Evolutionary conservation across 768 basidiomycete species (phyloP), one percentile per base, ranked within the genome.

Genomic region (Trametes elegans): DNA sequence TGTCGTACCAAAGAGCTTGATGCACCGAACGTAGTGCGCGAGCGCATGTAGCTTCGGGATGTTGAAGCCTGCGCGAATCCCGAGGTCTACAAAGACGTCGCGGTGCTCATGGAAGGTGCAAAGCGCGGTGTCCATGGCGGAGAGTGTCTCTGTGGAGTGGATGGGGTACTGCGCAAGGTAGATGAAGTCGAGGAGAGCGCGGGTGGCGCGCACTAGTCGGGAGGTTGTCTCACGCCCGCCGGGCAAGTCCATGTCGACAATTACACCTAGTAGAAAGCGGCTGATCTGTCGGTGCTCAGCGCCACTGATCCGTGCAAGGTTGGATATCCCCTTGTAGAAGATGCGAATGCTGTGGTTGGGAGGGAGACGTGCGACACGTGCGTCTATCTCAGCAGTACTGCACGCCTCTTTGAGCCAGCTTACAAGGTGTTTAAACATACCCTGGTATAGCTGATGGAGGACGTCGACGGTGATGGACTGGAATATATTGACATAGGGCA

Each of bases 361-460:
- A 38, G 19, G 35, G 11, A 31, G 50, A 27, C 9, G 31, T 16
- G 11, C 26, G 36, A 21, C 32, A 8, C 62, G 61, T 16, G 39
- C 44, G 52, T 66, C 61, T 16, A 66, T 34, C 26, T 60, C 63
- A 2, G 18, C 13, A 11, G 39, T 32, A 14, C 58, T 46, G 16
- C 35, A 9, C 9, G 26, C 11, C n/a, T 60, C 59, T 11, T 62
- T 65, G 74, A 75, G 76, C n/a, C 64, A 68, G 2, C 67, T 56
- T 10, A 77, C 42, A 39, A 77, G 76, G 44, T 77, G 72, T 31
- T 75, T 74, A 63, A 78, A 73, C 4, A 77, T 55, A 0, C 78
- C 76, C 57, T 79, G 72, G 62, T 79, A 69, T 0, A 79, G 65
- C 53, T 78, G 75, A 46, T 80, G 77, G 21, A 79, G 70, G n/a